Evolutionary conservation across 2,329 filamentous ascomycete genomes (phyloP), one percentile per base, ranked within the genome.

Genomic region (Fusarium sp.): DNA sequence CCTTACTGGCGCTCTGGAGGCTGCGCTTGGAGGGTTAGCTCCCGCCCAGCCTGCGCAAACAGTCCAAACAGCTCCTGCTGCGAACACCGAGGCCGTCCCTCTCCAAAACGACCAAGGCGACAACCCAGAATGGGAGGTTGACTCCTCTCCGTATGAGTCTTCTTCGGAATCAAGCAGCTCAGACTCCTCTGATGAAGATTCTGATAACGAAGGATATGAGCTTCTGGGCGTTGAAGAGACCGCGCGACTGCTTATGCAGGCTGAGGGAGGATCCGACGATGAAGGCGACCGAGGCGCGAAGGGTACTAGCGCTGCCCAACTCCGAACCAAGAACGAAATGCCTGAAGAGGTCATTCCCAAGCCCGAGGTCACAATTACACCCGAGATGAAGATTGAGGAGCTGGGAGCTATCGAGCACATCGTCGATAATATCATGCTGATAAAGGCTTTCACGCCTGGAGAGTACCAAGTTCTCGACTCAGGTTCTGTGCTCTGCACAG

Each of bases 381-480:
- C 89, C 1, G 90, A 94, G 18, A 97, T 92, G 86, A 88, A 89
- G 70, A 90, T 98, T 56, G 88, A 91, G 46, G 87, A 90, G 67
- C 86, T 98, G 9, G 96, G 96, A 22, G 81, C 83, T 10, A 87
- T 98, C 12, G 89, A 96, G 76, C 88, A 90, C 52, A 87, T 95
- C 38, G 91, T 98, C 27, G 93, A 94, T 43, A 94, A 90, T 71
- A 89, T 91, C 45, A 84, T 93, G 7, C 86, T 98, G 9, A 89
- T 98, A 78, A 92, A 91, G 77, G 95, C 92, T 32, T 90, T 89
- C 55, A 91, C 87, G 1, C 90, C 92, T 8, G 94, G 94, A 67
- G 92, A 96, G 77, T 93, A 94, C 70, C 90, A 92, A 75, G 94
- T 97, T 1, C 87, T 98, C 2, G 94, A 98, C 76, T 87, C 88